Evolutionary conservation across 2,329 filamentous ascomycete species (phyloP), one percentile per base, ranked within the genome.

Genomic region (Apiospora hydei): DNA sequence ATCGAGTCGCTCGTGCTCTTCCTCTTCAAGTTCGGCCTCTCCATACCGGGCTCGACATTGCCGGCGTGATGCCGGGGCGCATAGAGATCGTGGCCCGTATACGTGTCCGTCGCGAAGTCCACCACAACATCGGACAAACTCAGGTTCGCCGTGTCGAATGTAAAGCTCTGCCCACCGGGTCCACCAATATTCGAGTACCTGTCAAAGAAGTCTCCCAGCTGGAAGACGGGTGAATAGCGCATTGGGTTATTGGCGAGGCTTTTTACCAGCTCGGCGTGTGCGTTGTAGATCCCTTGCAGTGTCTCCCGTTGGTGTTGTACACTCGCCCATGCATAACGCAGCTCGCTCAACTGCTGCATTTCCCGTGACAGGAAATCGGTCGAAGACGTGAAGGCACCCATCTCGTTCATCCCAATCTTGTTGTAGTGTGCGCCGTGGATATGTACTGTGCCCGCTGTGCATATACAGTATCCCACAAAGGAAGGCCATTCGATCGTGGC

Each of bases 201-300:
- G 76, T 96, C 93, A 76, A 96, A 95, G 81, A 97, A 97, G 78
- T 96, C 93, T 75, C 96, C 94, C 18, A 95, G 88, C 73, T 96
- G 93, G 77, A 96, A 96, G 1, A 94, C 92, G 0, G 93, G 92
- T 0, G 91, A 91, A 76, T 94, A 94, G 13, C 93, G 84, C 87
- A 93, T 91, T 0, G 91, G 87, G 74, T 89, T 93, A 70, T 87
- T 90, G 0, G 89, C 87, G 26, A 94, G 81, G 4, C 89, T 91
- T 78, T 93, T 93, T 70, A 95, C 91, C n/a, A 97, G 86, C 80
- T 95, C 93, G 0, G 89, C 87, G 78, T 97, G 94, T n/a, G 92
- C 93, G 38, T 88, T 89, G 79, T 93, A 95, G 14, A 97, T 92
- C 11, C 87, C 89, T 81, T 95, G 93, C 6, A 97, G 84, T 3